Evolutionary conservation across 2,329 filamentous ascomycete species (phyloP).

Genomic region (Microsporum audouinii): DNA sequence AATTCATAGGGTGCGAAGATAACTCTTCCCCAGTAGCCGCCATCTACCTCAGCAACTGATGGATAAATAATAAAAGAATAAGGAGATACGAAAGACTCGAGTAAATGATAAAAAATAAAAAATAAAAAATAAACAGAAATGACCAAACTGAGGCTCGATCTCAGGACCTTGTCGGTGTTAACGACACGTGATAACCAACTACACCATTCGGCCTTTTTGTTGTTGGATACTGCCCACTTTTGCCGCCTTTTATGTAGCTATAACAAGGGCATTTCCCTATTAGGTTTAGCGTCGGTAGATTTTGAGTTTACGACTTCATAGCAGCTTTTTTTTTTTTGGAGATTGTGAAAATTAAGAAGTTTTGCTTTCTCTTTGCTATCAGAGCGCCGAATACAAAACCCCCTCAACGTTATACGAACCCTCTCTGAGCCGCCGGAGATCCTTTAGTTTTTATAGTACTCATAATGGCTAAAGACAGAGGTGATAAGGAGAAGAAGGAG

Average conservation of each 20-base stretch:
- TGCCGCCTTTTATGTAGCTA: neutral
- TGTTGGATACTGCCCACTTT: neutral
- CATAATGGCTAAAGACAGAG: slow-evolving; percentile 37
- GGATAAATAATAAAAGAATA: neutral
- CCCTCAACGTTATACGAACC: neutral
- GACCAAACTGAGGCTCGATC: slow-evolving; percentile 13
- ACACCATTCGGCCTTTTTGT: slow-evolving; percentile 2
- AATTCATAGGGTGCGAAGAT: neutral
- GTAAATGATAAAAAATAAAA: neutral
- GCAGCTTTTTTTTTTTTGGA: slow-evolving; percentile 1
- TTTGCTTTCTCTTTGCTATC: neutral
- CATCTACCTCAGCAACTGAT: neutral
- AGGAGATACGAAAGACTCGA: neutral
- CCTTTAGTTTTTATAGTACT: neutral
- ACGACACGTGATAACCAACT: slow-evolving; percentile 5
- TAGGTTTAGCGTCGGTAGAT: neutral
- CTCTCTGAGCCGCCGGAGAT: neutral
- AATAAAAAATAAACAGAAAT: slow-evolving; percentile 1
- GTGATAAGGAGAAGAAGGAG: slow-evolving; percentile 34
- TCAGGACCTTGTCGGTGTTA: slow-evolving; percentile 12
- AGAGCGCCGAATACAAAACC: neutral
- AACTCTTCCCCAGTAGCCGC: neutral
- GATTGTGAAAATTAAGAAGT: neutral
- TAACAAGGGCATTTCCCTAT: neutral
- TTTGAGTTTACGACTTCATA: neutral